Base-by-base conservation (phyloP, 1,284 basidiomycete species). In the Entoloma clypeatum region DNA sequence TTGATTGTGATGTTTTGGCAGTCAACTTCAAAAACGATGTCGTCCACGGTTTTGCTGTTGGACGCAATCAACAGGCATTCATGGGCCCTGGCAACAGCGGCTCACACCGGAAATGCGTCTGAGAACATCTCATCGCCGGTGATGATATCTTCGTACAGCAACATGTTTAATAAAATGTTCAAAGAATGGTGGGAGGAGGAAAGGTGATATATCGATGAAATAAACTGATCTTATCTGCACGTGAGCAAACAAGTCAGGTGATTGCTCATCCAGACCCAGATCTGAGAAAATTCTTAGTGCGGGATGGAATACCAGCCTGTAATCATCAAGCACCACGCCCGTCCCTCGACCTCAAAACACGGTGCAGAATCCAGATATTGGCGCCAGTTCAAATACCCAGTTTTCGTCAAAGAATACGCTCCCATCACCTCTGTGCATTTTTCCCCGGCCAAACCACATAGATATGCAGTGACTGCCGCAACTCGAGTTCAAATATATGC, bases 401-500 rank as follows among this genome's bases (percentile, higher is more conserved):
- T 92, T 2, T 92, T 93, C 63, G 79, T 97, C 64, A 95, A 95
- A 66, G 91, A 95, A 68, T 93, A 93, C 59, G 90, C 92, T 0
- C 91, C 92, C 9, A 83, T 97, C 53, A 95, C 92, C 38, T 87
- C 89, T 23, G 76, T 97, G 25, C 89, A 95, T 60, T 96, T 97
- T 65, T 83, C 88, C 3, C 80, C 81, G 3, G 69, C 84, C 34
- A 83, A 80, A 61, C 93, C 92, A 7, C 91, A 97, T 60, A 76
- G 88, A 55, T 98, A 94, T 70, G 95, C 93, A 11, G 93, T 98
- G 36, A 97, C 93, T 21, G 88, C 93, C 1, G 93, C 92, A 0
- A 91, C 93, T 0, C 76, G 94, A 46, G 85, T 99, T 2, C 90
- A 99, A 63, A 89, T 99, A 59, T 98, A 98, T 65, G 92, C 92